Evolutionary conservation across 176 grass and related monocot genomes (phyloP), one percentile per base, ranked within the genome.

Genomic region (Musa beccarii): DNA sequence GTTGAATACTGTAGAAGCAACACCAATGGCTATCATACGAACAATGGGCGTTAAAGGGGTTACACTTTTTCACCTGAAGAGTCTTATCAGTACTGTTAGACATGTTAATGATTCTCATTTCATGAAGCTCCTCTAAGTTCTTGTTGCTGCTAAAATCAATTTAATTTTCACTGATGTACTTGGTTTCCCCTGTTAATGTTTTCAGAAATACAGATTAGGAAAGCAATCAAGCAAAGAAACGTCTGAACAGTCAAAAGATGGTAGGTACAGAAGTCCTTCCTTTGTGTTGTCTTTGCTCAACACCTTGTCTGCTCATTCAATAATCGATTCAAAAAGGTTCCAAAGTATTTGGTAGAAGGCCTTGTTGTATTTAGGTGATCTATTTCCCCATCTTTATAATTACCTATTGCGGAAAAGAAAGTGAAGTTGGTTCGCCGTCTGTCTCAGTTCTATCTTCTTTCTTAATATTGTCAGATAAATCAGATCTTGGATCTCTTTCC

Each of bases 11-110:
- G 78, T 83, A 99, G 96, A 99, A 87, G 91, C 96, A 68, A 99
- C 96, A 19, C 96, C 91, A 4, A 99, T 95, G 79, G 91, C 96
- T 79, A 92, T 99, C 78, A 92, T 99, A 79, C 86, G 91, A 76
- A 99, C 96, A 80, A 99, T 99, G 91, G 91, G 91, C 72, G 96
- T 95, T 49, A 99, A 99, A 79, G 91, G 91, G 1, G 84, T 99
- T 23, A 99, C 91, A 0, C 91, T 95, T 34, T 99, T 99, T 75
- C 96, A 99, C 83, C 76, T 94, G 76, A 99, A 99, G 89, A 95
- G 96, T 74, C 96, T 95, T 92, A 84, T 95, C 73, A 88, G 96
- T 99, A 87, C 24, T 76, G 10, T 24, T 14, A 23, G 10, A 15
- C 12, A 2, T 9, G 9, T 16, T 43, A 24, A 63, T 15, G 11